phyloP scores from a whole-genome alignment of 805 yeast species.

The Suhomyces canberraensis region DNA sequence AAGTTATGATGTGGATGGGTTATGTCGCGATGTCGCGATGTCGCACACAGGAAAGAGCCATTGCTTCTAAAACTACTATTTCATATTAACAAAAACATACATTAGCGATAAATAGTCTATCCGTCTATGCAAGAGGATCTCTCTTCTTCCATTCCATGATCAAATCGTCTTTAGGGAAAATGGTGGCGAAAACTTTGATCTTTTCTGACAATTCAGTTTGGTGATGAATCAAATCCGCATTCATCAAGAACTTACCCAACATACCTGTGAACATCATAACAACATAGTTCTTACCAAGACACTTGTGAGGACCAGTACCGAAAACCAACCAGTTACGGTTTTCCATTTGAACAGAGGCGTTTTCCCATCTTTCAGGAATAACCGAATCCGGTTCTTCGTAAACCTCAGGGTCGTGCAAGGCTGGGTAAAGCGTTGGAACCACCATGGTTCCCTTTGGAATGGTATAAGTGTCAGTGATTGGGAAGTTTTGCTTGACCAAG shows the following conservation, averaged over 20 bases:
- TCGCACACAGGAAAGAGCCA: no score
- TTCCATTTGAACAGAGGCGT: constrained; percentile 69
- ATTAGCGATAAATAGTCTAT: no score
- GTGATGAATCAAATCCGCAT: constrained; percentile 76
- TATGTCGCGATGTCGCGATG: no score
- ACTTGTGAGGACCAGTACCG: constrained; percentile 95
- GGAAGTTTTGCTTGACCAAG: constrained; percentile 82
- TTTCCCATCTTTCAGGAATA: constrained; percentile 96
- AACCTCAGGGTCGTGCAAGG: constrained; percentile 95
- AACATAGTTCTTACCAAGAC: constrained; percentile 93
- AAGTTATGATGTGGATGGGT: no score
- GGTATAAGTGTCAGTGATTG: constrained; percentile 76
- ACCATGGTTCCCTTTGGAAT: constrained; percentile 98
- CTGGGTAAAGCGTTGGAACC: constrained; percentile 92
- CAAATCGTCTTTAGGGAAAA: constrained; percentile 96
- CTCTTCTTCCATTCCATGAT: constrained; percentile 69
- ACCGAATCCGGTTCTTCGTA: constrained; percentile 93
- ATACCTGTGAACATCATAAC: constrained; percentile 83
- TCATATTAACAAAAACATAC: no score
- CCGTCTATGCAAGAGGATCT: constrained; percentile 42
- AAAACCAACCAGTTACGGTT: constrained; percentile 94
- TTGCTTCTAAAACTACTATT: no score
- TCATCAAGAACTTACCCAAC: constrained; percentile 86
- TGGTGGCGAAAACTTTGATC: constrained; percentile 94
- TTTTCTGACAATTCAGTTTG: constrained; percentile 84